Percentiles rank a stretch among this genome's conserved stretches.
Conservation (phyloP, 1,139 yeast genomes). For the Schizosaccharomyces versatilis region DNA sequence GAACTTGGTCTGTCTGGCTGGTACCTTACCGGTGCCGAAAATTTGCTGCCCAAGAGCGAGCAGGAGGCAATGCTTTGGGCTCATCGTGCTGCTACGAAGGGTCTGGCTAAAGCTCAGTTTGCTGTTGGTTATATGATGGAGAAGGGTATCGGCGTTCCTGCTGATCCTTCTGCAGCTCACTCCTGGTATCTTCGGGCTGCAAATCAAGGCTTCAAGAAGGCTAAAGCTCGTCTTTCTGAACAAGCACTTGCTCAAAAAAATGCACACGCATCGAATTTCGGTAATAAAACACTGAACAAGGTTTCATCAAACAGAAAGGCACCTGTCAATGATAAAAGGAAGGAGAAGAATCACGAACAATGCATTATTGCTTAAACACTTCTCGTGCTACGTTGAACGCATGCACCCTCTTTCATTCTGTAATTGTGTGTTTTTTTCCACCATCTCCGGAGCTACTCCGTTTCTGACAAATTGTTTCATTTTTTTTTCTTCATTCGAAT, state of each 20-base stretch:
- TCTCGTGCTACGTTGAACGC: too few relatives aligned
- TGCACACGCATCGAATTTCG: neutral
- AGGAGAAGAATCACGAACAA: too few relatives aligned
- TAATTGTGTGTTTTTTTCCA: too few relatives aligned
- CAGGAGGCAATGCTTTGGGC: slow-evolving; percentile 81
- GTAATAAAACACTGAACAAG: neutral
- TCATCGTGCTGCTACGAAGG: slow-evolving; percentile 58
- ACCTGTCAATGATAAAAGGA: too few relatives aligned
- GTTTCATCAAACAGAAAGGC: too few relatives aligned
- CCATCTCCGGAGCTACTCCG: too few relatives aligned
- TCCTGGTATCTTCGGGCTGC: slow-evolving; percentile 40
- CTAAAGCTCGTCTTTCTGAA: slow-evolving; percentile 10
- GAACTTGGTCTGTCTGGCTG: slow-evolving; percentile 81
- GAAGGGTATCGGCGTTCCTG: slow-evolving; percentile 47
- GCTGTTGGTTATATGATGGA: slow-evolving; percentile 68
- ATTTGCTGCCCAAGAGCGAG: slow-evolving; percentile 46
- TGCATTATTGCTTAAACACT: too few relatives aligned
- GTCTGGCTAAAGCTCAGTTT: slow-evolving; percentile 48
- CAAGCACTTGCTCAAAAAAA: neutral
- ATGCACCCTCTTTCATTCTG: too few relatives aligned
- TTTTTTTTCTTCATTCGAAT: too few relatives aligned
- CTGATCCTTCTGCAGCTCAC: slow-evolving; percentile 27
- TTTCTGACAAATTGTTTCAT: too few relatives aligned
- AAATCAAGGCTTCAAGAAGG: slow-evolving; percentile 13
- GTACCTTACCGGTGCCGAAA: slow-evolving; percentile 67